Percentiles rank a stretch among this genome's conserved stretches.
These are phyloP conservation scores for Blastosporella zonata DNA, from an alignment of 1,284 basidiomycete genomes.

Conservation along the genomic window DNA sequence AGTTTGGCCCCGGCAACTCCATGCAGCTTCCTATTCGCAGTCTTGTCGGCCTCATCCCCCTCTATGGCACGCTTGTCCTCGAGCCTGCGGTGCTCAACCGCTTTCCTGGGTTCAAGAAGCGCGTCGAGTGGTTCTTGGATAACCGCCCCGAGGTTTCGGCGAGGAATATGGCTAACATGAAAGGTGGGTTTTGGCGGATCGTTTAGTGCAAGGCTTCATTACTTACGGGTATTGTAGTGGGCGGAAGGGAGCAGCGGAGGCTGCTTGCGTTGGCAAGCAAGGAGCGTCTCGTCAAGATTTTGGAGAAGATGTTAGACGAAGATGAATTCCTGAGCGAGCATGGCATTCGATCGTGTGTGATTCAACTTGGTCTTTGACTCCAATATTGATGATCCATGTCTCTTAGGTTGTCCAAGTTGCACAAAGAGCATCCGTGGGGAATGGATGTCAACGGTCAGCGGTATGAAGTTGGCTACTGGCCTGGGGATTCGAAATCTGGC, in stretches of 20 bases:
- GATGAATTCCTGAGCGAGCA: constrained; percentile 94
- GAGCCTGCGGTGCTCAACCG: constrained; percentile 87
- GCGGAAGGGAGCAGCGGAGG: constrained; percentile 83
- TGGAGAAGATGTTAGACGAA: constrained; percentile 97
- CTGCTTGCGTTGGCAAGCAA: constrained; percentile 90
- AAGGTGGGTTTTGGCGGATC: constrained; percentile 45
- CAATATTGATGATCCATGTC: not conserved
- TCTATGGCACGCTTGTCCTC: constrained; percentile 92
- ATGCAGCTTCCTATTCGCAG: constrained; percentile 92
- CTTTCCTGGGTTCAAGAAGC: constrained; percentile 96
- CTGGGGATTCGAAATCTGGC: constrained; percentile 92
- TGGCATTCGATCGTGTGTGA: constrained; percentile 87
- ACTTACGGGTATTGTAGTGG: constrained; percentile 39
- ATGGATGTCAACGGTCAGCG: constrained; percentile 92
- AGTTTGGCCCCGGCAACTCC: constrained; percentile 80
- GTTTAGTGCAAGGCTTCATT: not conserved
- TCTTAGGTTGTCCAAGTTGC: constrained; percentile 77
- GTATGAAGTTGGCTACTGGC: constrained; percentile 96
- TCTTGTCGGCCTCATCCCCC: constrained; percentile 92
- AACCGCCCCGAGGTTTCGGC: constrained; percentile 84
- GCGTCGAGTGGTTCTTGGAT: constrained; percentile 98
- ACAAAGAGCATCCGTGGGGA: constrained; percentile 92
- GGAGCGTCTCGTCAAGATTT: constrained; percentile 83
- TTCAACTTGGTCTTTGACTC: constrained; percentile 2
- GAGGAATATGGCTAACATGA: constrained; percentile 97